Evolutionary conservation across 208 protist species (phyloP).

Genomic region (Endotrypanum monterogeii): DNA sequence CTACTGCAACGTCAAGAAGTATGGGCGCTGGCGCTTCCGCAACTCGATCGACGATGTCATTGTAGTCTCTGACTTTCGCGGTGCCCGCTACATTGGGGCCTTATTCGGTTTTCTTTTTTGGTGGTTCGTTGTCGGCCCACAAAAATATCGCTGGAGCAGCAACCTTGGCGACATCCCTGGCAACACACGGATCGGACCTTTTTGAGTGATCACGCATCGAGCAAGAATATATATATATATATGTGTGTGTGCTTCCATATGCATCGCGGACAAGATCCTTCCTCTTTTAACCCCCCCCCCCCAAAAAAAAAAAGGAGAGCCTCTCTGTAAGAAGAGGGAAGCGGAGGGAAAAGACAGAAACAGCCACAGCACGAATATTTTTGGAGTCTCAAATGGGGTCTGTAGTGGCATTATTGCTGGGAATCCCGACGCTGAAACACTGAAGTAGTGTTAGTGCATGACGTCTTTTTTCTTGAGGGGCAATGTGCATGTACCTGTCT

Average conservation of each 20-base stretch:
- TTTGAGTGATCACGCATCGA: constrained; percentile 32
- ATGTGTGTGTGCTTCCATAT: no score
- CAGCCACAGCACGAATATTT: background rate
- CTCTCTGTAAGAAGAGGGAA: background rate
- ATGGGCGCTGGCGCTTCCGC: constrained; percentile 84
- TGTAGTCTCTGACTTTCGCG: constrained; percentile 83
- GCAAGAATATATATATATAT: background rate
- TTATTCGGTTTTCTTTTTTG: constrained; percentile 81
- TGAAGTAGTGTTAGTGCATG: no score
- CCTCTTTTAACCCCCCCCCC: no score
- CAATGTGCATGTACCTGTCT: no score
- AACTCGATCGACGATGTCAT: constrained; percentile 88
- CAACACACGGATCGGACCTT: constrained; percentile 77
- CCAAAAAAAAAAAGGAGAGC: background rate
- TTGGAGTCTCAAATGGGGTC: background rate
- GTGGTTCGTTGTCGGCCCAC: constrained; percentile 85
- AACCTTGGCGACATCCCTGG: constrained; percentile 77
- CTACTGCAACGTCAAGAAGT: constrained; percentile 84
- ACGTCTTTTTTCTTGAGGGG: no score
- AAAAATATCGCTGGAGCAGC: constrained; percentile 84
- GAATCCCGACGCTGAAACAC: no score
- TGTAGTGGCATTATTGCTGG: background rate
- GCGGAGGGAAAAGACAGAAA: background rate
- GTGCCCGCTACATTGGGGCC: constrained; percentile 73
- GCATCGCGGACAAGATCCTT: background rate